These are phyloP conservation scores for Geotrichum klebahnii DNA, from an alignment of 1,139 yeast genomes.

Conservation along the genomic window DNA sequence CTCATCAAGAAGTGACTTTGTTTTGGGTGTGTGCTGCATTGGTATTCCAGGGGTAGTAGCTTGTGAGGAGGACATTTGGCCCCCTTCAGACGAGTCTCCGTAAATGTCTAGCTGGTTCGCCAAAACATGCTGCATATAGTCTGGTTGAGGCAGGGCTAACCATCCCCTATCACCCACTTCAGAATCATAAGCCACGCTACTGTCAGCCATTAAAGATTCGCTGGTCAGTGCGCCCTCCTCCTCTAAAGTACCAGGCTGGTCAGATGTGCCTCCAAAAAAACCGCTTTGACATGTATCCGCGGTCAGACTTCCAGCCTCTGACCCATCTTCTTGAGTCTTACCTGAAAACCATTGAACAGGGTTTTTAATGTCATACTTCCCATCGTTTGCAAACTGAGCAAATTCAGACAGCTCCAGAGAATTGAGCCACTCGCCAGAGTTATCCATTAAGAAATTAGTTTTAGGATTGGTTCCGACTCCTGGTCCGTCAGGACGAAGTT, in stretches of 20 bases:
- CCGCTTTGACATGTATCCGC: neutral
- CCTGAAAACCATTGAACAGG: slow-evolving; percentile 13
- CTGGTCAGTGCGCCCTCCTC: no score
- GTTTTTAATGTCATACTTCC: slow-evolving; percentile 8
- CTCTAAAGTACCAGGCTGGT: no score
- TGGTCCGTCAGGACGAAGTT: no score
- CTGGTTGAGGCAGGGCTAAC: neutral
- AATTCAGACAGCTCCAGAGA: slow-evolving; percentile 19
- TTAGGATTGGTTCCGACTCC: slow-evolving; percentile 11
- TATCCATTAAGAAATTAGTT: slow-evolving; percentile 18
- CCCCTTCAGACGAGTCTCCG: neutral
- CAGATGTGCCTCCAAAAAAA: no score
- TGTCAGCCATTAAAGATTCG: no score
- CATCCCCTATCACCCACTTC: neutral
- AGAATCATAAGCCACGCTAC: no score
- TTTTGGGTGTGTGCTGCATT: neutral
- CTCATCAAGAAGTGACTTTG: slow-evolving; percentile 13
- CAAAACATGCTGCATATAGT: neutral
- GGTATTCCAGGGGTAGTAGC: neutral
- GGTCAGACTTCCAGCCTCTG: neutral
- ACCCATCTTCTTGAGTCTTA: no score
- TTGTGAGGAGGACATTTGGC: neutral
- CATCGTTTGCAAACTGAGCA: slow-evolving; percentile 11
- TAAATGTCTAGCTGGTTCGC: neutral
- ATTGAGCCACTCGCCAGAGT: slow-evolving; percentile 23